Conservation (phyloP, 176 grass and related monocot species). For the Areca catechu region DNA sequence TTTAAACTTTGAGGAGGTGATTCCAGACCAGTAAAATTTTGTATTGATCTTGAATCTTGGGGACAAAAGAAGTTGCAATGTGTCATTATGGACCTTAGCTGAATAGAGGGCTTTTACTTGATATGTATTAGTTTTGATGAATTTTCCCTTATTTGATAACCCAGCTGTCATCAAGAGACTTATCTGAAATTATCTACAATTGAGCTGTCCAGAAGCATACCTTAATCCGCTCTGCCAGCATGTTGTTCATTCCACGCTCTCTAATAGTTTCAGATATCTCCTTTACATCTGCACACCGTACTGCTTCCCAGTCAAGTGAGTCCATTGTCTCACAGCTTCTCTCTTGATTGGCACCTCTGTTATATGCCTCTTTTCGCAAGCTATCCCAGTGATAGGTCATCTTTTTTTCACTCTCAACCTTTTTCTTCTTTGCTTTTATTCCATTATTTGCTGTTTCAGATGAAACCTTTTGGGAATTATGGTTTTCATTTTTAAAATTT, state of each 20-base stretch:
- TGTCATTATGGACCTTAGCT: too few species aligned
- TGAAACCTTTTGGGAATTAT: neutral
- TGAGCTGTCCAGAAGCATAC: conserved; percentile 17
- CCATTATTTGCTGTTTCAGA: conserved; percentile 2
- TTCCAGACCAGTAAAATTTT: too few species aligned
- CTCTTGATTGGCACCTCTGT: conserved; percentile 29
- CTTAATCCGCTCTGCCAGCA: conserved; percentile 81
- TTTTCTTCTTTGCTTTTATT: conserved; percentile 37
- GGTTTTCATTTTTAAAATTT: conserved; percentile 7
- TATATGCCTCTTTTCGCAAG: conserved; percentile 54
- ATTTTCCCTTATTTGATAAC: too few species aligned
- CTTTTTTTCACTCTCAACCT: conserved; percentile 23
- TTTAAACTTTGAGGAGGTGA: too few species aligned
- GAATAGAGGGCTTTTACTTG: too few species aligned
- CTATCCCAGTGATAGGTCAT: conserved; percentile 71
- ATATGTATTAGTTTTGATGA: too few species aligned
- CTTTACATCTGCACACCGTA: conserved; percentile 45
- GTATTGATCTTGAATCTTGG: too few species aligned
- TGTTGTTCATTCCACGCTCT: conserved; percentile 84
- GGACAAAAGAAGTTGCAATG: too few species aligned
- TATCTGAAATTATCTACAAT: too few species aligned
- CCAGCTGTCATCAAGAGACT: too few species aligned
- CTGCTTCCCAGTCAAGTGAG: conserved; percentile 66
- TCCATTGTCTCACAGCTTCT: conserved; percentile 40
- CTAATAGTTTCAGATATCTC: conserved; percentile 61